Conservation (phyloP, 108 stramenopile species). For the Fragilariopsis cylindrus region DNA sequence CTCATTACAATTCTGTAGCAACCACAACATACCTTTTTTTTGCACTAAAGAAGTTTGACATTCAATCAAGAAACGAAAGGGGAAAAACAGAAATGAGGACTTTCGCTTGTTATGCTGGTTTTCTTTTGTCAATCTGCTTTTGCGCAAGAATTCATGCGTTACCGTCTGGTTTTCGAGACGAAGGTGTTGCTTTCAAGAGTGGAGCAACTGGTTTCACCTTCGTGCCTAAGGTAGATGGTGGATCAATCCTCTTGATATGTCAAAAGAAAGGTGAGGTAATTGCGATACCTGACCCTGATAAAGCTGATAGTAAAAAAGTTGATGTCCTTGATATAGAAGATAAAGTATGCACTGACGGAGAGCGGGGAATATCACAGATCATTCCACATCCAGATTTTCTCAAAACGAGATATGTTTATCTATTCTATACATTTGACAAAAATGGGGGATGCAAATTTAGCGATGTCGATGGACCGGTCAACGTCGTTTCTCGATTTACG, state of each 20-base stretch:
- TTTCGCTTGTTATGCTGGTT: not conserved
- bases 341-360: conserved; percentile 28
- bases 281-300: conserved; percentile 23
- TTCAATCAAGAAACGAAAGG: not conserved
- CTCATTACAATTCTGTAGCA: too few relatives aligned
- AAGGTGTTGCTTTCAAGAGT: conserved; percentile 17
- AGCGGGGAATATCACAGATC: conserved; percentile 29
- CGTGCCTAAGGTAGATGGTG: conserved; percentile 18
- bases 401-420: conserved; percentile 22
- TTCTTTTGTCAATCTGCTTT: not conserved
- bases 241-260: conserved; percentile 15
- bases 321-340: conserved; percentile 14
- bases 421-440: conserved; percentile 31
- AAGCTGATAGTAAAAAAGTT: not conserved
- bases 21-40: not conserved
- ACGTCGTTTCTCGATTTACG: conserved; percentile 35
- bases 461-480: conserved; percentile 25
- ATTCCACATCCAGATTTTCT: conserved; percentile 28
- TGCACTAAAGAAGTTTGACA: not conserved
- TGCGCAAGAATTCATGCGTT: conserved; percentile 6
- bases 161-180: conserved; percentile 26
- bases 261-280: conserved; percentile 18
- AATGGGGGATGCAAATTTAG: conserved; percentile 18
- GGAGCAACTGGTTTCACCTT: conserved; percentile 27
- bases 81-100: not conserved